A percentile compares a stretch with the other conserved stretches of the same genome.
These are phyloP conservation scores for Pichia kudriavzevii DNA, from an alignment of 1,139 yeast genomes.

Conservation along the genomic window DNA sequence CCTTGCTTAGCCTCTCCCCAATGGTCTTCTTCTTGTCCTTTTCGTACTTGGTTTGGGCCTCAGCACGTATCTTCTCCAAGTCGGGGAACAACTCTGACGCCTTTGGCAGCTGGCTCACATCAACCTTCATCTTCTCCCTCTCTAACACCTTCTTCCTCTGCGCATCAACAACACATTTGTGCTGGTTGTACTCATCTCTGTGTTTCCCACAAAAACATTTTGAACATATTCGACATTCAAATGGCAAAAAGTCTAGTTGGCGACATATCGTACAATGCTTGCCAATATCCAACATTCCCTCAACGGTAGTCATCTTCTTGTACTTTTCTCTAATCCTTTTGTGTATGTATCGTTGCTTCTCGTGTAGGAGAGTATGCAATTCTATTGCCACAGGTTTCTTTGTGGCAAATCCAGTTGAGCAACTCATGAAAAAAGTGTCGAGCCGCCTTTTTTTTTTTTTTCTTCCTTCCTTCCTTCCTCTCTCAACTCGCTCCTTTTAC, in stretches of 20 bases:
- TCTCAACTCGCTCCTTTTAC: too few relatives aligned
- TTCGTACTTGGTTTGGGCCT: slow-evolving; percentile 17
- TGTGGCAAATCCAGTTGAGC: too few relatives aligned
- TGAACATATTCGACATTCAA: slow-evolving; percentile 51
- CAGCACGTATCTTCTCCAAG: slow-evolving; percentile 39
- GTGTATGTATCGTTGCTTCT: background rate
- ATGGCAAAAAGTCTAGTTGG: slow-evolving; percentile 63
- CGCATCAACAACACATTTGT: slow-evolving; percentile 16
- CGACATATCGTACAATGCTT: slow-evolving; percentile 58
- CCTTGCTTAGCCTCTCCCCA: slow-evolving; percentile 13
- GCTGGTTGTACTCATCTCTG: slow-evolving; percentile 28
- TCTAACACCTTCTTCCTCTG: slow-evolving; percentile 12
- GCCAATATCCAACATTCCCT: slow-evolving; percentile 54
- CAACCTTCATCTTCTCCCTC: slow-evolving; percentile 2
- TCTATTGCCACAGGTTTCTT: too few relatives aligned
- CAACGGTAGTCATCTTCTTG: slow-evolving; percentile 17
- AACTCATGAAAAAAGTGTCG: too few relatives aligned
- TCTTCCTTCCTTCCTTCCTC: too few relatives aligned
- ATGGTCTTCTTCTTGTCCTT: slow-evolving; percentile 4
- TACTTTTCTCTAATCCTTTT: slow-evolving; percentile 13
- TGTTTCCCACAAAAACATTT: slow-evolving; percentile 54
- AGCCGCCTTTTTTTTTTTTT: too few relatives aligned
- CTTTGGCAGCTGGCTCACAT: slow-evolving; percentile 17
- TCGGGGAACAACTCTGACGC: slow-evolving; percentile 50
- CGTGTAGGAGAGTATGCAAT: slow-evolving; percentile 1